A percentile compares a stretch with the other conserved stretches of the same genome.
Evolutionary conservation across 257 asterid species (phyloP).

Genomic region (Plectranthus barbatus): DNA sequence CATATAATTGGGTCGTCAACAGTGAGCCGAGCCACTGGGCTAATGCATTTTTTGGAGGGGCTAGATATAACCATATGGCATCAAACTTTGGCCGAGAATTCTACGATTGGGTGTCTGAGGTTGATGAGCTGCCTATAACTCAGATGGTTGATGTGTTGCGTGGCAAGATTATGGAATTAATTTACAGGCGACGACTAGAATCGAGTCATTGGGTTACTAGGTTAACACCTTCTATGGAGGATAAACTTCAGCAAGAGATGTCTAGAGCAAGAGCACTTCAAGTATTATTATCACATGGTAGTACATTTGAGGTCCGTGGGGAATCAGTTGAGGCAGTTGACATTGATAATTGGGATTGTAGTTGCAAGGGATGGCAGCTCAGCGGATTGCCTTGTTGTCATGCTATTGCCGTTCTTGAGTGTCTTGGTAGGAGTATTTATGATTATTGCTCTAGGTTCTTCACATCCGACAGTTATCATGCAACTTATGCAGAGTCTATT

Average conservation of each 20-base stretch:
- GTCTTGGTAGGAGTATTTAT: conserved; percentile 50
- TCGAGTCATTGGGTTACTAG: conserved; percentile 72
- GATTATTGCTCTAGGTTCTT: conserved; percentile 76
- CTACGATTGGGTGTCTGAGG: conserved; percentile 92
- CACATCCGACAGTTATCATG: conserved; percentile 52
- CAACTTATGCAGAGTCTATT: conserved; percentile 74
- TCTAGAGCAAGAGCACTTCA: conserved; percentile 50
- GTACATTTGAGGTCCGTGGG: conserved; percentile 65
- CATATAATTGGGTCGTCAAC: conserved; percentile 69
- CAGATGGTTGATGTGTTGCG: conserved; percentile 94
- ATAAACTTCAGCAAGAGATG: conserved; percentile 65
- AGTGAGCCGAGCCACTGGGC: conserved; percentile 97
- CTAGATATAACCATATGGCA: conserved; percentile 79
- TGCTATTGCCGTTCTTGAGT: conserved; percentile 63
- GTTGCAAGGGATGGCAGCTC: conserved; percentile 89
- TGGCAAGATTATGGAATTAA: conserved; percentile 89
- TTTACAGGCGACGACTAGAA: conserved; percentile 64
- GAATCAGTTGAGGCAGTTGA: conserved; percentile 60
- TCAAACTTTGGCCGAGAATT: conserved; percentile 87
- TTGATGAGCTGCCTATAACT: conserved; percentile 86
- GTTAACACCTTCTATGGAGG: conserved; percentile 80
- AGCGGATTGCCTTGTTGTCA: conserved; percentile 91
- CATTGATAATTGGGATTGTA: conserved; percentile 74
- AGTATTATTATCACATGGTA: conserved; percentile 38
- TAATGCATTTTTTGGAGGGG: conserved; percentile 70